phyloP scores from a whole-genome alignment of 1,139 yeast genomes.

The Pichia sp. region DNA sequence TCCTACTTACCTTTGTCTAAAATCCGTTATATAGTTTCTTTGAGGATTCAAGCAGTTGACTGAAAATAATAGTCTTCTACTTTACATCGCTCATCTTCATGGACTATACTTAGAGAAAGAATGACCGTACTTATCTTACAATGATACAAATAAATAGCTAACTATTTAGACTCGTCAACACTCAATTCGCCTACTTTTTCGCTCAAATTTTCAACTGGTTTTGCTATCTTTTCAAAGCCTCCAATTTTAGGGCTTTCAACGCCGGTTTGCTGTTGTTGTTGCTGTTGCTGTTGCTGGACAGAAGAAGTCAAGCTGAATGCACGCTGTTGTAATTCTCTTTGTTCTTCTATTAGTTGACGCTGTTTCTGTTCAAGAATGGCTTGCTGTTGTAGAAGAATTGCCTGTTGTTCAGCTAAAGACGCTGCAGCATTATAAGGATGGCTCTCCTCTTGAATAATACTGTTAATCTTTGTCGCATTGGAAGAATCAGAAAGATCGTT shows the following conservation, averaged over 20 bases:
- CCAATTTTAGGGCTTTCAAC: not conserved
- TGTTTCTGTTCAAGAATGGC: constrained; percentile 15
- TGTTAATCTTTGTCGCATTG: not conserved
- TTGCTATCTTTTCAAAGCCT: not conserved
- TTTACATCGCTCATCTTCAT: too few species aligned
- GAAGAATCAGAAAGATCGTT: not conserved
- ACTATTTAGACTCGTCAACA: constrained; percentile 5
- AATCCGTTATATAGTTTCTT: too few species aligned
- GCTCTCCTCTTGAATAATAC: constrained; percentile 1
- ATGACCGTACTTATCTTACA: too few species aligned
- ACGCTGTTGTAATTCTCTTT: constrained; percentile 13
- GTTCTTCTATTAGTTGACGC: constrained; percentile 12
- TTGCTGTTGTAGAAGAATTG: constrained; percentile 11
- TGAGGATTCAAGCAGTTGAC: too few species aligned
- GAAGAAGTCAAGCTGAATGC: constrained; percentile 14
- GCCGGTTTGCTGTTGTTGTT: constrained; percentile 1
- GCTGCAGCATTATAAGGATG: constrained; percentile 1
- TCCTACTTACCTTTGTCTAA: too few species aligned
- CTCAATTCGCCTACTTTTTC: constrained; percentile 19
- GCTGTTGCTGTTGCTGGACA: constrained; percentile 10
- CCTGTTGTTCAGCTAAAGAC: constrained; percentile 9
- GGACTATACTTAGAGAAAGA: too few species aligned
- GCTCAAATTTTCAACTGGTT: constrained; percentile 7
- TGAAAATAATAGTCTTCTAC: too few species aligned
- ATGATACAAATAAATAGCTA: too few species aligned